Percentiles rank a stretch among this genome's conserved stretches.
phyloP scores from a whole-genome alignment of 208 protist genomes.

The Trichomonas vaginalis region DNA sequence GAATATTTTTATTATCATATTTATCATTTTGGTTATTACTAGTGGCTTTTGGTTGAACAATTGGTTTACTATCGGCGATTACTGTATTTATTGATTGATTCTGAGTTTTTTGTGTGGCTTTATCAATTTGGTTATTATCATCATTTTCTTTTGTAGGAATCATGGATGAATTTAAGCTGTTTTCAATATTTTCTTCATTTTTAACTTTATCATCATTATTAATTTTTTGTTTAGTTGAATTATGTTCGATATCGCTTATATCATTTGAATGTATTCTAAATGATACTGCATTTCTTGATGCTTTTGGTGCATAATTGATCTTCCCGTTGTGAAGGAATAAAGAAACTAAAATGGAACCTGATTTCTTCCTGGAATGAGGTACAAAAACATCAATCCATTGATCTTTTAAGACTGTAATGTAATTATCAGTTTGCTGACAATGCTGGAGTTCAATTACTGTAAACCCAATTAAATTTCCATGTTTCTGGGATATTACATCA shows the following conservation, averaged over 20 bases:
- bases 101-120: background rate
- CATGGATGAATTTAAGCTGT: background rate
- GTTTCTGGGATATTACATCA: background rate
- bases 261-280: background rate
- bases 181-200: background rate
- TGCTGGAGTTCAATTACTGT: background rate
- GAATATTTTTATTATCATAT: background rate
- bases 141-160: background rate
- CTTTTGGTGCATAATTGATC: background rate
- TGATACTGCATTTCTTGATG: background rate
- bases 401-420: background rate
- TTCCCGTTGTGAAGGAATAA: background rate
- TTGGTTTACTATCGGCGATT: too few species aligned
- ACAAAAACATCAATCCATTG: background rate
- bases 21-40: background rate
- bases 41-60: too few species aligned
- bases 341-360: background rate
- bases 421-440: background rate
- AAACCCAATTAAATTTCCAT: background rate
- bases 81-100: too few species aligned
- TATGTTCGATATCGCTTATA: background rate
- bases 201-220: background rate
- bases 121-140: background rate
- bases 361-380: background rate
- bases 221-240: background rate